Percentiles rank a stretch among this genome's conserved stretches.
phyloP scores from a whole-genome alignment of 768 basidiomycete genomes.

The Pisolithus tinctorius region DNA sequence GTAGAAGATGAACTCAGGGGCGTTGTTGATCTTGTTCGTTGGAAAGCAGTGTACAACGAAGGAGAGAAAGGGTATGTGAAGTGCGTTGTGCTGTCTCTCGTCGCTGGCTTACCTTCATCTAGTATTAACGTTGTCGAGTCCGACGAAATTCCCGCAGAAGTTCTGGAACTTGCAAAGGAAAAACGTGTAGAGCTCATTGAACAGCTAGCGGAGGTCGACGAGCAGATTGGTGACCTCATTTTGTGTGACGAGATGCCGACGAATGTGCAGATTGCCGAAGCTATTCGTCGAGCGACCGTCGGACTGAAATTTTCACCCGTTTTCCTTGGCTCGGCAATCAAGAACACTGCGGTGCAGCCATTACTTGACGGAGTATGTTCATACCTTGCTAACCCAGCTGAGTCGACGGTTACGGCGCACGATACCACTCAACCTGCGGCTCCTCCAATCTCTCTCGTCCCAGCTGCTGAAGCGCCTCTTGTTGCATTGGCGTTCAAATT shows the following conservation, averaged over 20 bases:
- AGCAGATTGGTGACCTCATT: conserved; percentile 87
- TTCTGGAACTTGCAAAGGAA: conserved; percentile 65
- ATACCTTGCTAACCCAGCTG: conserved; percentile 88
- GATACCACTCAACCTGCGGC: conserved; percentile 69
- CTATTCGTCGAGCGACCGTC: conserved; percentile 86
- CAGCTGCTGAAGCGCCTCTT: conserved; percentile 80
- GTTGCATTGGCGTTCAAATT: conserved; percentile 97
- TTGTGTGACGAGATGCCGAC: conserved; percentile 77
- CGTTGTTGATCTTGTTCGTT: conserved; percentile 89
- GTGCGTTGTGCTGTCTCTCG: neutral
- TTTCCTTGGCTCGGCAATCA: conserved; percentile 94
- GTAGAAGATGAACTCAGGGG: conserved; percentile 80
- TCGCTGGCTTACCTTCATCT: conserved; percentile 2
- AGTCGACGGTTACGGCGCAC: conserved; percentile 72
- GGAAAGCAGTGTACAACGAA: conserved; percentile 92
- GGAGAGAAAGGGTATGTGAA: conserved; percentile 84
- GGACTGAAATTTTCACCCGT: conserved; percentile 91
- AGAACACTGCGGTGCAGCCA: conserved; percentile 93
- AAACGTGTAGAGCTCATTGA: conserved; percentile 93
- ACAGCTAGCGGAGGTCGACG: conserved; percentile 93
- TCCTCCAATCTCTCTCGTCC: conserved; percentile 67
- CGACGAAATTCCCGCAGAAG: conserved; percentile 79
- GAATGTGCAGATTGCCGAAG: conserved; percentile 66
- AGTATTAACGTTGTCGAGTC: conserved; percentile 75
- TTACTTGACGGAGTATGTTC: conserved; percentile 91